Conservation (phyloP, 2,329 filamentous ascomycete species). For the Didymella exigua region DNA sequence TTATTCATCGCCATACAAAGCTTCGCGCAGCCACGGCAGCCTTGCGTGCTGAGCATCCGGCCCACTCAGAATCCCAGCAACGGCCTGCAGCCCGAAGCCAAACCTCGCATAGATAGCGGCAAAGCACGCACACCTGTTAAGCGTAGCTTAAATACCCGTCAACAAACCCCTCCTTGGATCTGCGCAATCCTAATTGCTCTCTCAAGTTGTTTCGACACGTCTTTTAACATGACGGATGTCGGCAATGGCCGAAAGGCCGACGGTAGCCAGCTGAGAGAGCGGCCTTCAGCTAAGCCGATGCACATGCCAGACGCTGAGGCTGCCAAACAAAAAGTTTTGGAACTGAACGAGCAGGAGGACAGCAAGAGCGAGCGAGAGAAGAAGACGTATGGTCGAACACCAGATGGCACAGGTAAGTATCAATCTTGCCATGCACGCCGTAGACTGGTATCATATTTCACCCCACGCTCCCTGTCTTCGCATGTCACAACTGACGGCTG, state of each 20-base stretch:
- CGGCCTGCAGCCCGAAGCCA: slow-evolving; percentile 26
- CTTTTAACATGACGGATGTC: slow-evolving; percentile 35
- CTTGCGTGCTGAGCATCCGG: slow-evolving; percentile 14
- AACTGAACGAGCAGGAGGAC: slow-evolving; percentile 58
- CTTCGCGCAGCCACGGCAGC: slow-evolving; percentile 2
- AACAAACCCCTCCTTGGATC: slow-evolving; percentile 21
- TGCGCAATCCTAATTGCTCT: slow-evolving; percentile 24
- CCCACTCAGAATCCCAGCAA: slow-evolving; percentile 28
- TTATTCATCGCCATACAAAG: not conserved
- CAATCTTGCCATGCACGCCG: not conserved
- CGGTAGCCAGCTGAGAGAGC: slow-evolving; percentile 39
- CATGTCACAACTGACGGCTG: slow-evolving; percentile 25
- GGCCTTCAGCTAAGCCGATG: slow-evolving; percentile 37
- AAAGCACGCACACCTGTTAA: slow-evolving; percentile 27
- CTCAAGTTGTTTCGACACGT: slow-evolving; percentile 16
- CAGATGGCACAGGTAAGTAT: slow-evolving; percentile 82
- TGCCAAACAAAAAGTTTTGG: slow-evolving; percentile 55
- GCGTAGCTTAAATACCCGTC: slow-evolving; percentile 29
- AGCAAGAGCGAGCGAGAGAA: slow-evolving; percentile 59
- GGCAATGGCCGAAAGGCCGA: slow-evolving; percentile 28
- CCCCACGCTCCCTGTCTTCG: slow-evolving; percentile 3
- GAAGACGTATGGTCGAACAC: slow-evolving; percentile 90
- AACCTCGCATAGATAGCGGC: slow-evolving; percentile 41
- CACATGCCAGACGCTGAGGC: slow-evolving; percentile 38
- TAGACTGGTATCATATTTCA: not conserved